These are phyloP conservation scores for Fraxinus velutina DNA, from an alignment of 305 asterid genomes.

Conservation along the genomic window DNA sequence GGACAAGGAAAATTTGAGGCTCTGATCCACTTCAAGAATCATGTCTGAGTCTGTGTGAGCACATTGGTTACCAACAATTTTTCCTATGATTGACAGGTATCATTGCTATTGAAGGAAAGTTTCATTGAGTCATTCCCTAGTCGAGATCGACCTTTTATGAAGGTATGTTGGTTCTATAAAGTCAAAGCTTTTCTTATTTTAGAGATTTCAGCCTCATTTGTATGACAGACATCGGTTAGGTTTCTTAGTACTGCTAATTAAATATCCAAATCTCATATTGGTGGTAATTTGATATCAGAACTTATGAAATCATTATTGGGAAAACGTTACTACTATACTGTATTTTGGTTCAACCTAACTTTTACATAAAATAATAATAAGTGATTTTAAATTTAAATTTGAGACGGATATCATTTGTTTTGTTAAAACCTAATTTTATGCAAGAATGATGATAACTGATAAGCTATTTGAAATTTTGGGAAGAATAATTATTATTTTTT, in stretches of 20 bases:
- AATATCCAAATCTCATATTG: background rate
- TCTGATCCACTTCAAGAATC: background rate
- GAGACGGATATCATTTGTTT: background rate
- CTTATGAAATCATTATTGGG: background rate
- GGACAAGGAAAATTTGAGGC: background rate
- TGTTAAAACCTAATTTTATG: too few relatives aligned
- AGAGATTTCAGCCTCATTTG: background rate
- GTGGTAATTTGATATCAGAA: background rate
- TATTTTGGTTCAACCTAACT: background rate
- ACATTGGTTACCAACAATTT: background rate
- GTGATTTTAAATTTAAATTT: background rate
- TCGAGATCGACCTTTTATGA: conserved; percentile 88
- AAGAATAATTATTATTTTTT: background rate
- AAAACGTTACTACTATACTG: background rate
- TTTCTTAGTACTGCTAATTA: background rate
- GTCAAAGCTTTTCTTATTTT: background rate
- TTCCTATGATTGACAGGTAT: conserved; percentile 52
- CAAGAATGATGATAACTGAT: too few relatives aligned
- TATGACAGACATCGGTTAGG: background rate
- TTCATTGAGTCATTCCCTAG: conserved; percentile 87
- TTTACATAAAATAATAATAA: background rate
- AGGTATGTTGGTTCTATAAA: conserved; percentile 41
- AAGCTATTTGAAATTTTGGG: background rate
- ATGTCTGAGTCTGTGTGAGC: background rate
- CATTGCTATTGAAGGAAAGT: conserved; percentile 89